Base-by-base conservation (phyloP, 75 land plant genomes). In the Cunninghamia lanceolata region DNA sequence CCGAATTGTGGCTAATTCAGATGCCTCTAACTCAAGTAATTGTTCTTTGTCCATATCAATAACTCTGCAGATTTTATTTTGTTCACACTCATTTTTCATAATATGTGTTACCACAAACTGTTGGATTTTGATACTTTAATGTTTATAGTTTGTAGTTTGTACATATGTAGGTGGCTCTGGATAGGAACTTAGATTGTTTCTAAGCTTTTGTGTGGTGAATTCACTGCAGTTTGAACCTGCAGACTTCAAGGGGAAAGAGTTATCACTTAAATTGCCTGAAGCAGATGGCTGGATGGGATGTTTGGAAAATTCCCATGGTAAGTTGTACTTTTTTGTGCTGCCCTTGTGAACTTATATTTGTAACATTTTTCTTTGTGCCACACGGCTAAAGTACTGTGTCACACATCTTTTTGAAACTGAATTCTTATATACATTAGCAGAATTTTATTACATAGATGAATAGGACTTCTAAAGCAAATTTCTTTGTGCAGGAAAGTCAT, bases 1-100 rank as follows among this genome's bases (percentile, higher is more conserved):
- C 88, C 0, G 95, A 94, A 87, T 89, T 94, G 82, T 94, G 93
- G 93, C 94, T 94, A 21, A 89, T 94, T 54, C 91, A 92, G 59
- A 89, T 91, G 89, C 95, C 93, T 21, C 5, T 80, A 50, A 87
- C 87, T 71, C 90, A 92, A 71, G 95, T 91, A 87, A 0, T 43
- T 3, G 25, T 84, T 43, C 82, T 85, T 76, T 77, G 36, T 30
- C 54, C 36, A 43, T 66, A 4, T 25, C 30, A 43, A 74, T 85
- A 56, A 5, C n/a, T 8, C 63, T 16, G 76, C 47, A 73, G 54
- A 82, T 43, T 36, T 40, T 5, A 15, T 47, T 19, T 21, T 71
- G 46, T 45, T 34, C 11, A 9, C n/a, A 50, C 11, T 50, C 34
- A 8, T 13, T 15, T 77, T 17, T 59, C n/a, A 9, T 21, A 59